phyloP scores from a whole-genome alignment of 2,329 filamentous ascomycete species.

The Knufia fluminis region DNA sequence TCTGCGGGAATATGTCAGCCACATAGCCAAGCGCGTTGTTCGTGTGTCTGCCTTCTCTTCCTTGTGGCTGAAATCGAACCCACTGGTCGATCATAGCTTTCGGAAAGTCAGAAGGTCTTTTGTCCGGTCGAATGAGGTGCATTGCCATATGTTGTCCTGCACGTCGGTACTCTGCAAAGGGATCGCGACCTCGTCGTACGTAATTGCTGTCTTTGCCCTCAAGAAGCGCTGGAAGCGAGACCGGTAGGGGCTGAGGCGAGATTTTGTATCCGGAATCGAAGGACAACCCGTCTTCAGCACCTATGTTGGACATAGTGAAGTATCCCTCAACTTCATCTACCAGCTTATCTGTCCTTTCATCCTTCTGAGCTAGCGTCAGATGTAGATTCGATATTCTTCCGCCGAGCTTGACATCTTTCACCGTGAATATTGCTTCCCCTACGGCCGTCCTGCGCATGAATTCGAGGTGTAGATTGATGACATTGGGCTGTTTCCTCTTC shows the following conservation, averaged over 20 bases:
- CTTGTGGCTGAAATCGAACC: slow-evolving; percentile 48
- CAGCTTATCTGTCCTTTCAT: slow-evolving; percentile 19
- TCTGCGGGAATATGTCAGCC: slow-evolving; percentile 59
- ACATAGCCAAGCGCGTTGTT: slow-evolving; percentile 56
- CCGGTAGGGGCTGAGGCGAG: slow-evolving; percentile 30
- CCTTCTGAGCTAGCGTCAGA: slow-evolving; percentile 43
- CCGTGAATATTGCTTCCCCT: slow-evolving; percentile 48
- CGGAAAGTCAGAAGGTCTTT: slow-evolving; percentile 25
- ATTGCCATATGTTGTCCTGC: slow-evolving; percentile 44
- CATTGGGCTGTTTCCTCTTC: slow-evolving; percentile 45
- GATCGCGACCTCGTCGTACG: slow-evolving; percentile 29
- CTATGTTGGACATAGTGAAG: slow-evolving; percentile 55
- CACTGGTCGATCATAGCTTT: slow-evolving; percentile 50
- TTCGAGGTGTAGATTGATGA: slow-evolving; percentile 55
- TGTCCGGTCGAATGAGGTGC: slow-evolving; percentile 43
- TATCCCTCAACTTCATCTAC: slow-evolving; percentile 48
- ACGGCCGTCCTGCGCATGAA: slow-evolving; percentile 56
- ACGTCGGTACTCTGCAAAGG: slow-evolving; percentile 34
- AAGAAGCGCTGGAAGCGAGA: slow-evolving; percentile 17
- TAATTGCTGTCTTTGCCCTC: slow-evolving; percentile 38
- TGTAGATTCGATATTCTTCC: slow-evolving; percentile 55
- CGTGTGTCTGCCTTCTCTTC: slow-evolving; percentile 46
- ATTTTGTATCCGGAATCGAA: slow-evolving; percentile 48
- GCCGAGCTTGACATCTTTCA: slow-evolving; percentile 57
- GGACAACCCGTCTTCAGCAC: slow-evolving; percentile 48